These are phyloP conservation scores for Alternaria ventricosa DNA, from an alignment of 2,329 filamentous ascomycete species.

Conservation along the genomic window DNA sequence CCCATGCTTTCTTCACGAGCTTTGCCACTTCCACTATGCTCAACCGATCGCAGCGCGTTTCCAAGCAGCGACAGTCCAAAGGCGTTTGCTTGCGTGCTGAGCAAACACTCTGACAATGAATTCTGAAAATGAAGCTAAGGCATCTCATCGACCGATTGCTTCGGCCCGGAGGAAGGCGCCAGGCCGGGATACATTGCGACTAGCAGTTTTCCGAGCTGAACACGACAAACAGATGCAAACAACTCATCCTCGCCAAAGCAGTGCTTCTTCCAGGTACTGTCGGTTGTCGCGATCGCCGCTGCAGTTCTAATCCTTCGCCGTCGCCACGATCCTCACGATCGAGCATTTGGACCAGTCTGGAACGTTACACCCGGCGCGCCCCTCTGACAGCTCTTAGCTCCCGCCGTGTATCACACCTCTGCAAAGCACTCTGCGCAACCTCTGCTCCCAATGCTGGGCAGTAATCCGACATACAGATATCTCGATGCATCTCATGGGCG, in stretches of 20 bases:
- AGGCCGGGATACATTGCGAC: constrained; percentile 1
- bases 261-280: background rate
- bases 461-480: background rate
- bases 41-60: background rate
- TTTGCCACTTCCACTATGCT: background rate
- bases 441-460: constrained; percentile 3
- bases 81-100: background rate
- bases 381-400: constrained; percentile 8
- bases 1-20: background rate
- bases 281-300: background rate
- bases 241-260: background rate
- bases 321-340: background rate
- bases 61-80: background rate
- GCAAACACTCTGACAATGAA: background rate
- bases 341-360: background rate
- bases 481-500: constrained; percentile 17
- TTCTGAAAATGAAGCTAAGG: background rate
- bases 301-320: background rate
- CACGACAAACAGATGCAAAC: background rate
- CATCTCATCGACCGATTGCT: constrained; percentile 2
- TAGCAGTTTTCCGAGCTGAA: background rate
- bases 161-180: constrained; percentile 5
- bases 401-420: background rate
- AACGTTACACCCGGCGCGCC: background rate
- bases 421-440: background rate